Percentiles rank a stretch among this genome's conserved stretches.
Evolutionary conservation across 768 basidiomycete species (phyloP).

Genomic region (Calvatia gigantea): DNA sequence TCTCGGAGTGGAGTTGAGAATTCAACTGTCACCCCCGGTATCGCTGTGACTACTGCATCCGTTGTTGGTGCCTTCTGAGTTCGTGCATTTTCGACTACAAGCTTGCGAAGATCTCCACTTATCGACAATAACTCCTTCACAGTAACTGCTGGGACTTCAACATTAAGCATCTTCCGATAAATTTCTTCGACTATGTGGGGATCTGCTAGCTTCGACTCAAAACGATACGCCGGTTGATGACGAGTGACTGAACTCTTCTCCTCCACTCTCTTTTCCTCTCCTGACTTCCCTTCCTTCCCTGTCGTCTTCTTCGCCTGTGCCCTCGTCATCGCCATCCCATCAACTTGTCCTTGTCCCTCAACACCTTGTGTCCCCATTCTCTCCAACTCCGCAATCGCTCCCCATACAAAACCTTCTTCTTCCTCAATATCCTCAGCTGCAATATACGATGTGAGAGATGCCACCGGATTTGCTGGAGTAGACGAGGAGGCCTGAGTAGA

Average conservation of each 20-base stretch:
- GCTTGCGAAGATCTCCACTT: slow-evolving; percentile 14
- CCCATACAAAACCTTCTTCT: slow-evolving; percentile 5
- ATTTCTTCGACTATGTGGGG: slow-evolving; percentile 5
- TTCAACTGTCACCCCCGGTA: slow-evolving; percentile 7
- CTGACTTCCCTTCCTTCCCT: not conserved
- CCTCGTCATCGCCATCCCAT: slow-evolving; percentile 7
- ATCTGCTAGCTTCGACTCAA: slow-evolving; percentile 12
- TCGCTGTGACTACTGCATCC: not conserved
- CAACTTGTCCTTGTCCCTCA: not conserved
- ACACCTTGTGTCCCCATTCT: not conserved
- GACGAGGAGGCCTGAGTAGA: not conserved
- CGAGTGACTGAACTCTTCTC: not conserved
- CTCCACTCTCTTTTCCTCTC: not conserved
- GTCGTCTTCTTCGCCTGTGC: slow-evolving; percentile 5
- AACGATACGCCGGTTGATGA: slow-evolving; percentile 10
- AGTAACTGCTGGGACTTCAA: slow-evolving; percentile 8
- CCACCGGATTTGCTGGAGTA: not conserved
- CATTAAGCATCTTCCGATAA: not conserved
- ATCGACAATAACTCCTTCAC: slow-evolving; percentile 15
- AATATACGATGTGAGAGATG: not conserved
- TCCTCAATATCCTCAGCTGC: not conserved
- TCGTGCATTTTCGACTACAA: slow-evolving; percentile 9
- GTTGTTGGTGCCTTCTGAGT: slow-evolving; percentile 1
- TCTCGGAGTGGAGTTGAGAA: slow-evolving; percentile 12
- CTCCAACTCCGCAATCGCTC: slow-evolving; percentile 8